A percentile compares a stretch with the other conserved stretches of the same genome.
Evolutionary conservation across 1,284 basidiomycete species (phyloP).

Genomic region (Neonothopanus nambi): DNA sequence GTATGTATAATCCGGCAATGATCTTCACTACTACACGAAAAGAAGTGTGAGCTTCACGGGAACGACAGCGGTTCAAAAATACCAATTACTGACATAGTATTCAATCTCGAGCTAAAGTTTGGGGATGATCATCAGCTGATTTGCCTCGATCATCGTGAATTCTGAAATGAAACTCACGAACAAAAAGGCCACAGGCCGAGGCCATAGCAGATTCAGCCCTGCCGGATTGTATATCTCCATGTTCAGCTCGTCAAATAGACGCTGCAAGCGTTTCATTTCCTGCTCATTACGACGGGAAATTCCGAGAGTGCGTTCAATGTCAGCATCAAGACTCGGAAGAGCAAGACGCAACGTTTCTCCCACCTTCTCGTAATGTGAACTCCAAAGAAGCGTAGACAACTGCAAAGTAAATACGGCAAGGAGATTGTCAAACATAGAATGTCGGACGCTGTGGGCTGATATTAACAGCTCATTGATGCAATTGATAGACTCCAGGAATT

Average conservation of each 20-base stretch:
- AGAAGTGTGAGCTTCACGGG: neutral
- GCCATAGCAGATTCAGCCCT: slow-evolving; percentile 82
- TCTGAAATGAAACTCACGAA: slow-evolving; percentile 61
- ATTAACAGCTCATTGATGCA: slow-evolving; percentile 80
- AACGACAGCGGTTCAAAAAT: neutral
- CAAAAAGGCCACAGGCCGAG: slow-evolving; percentile 75
- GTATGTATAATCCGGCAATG: neutral
- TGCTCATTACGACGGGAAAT: slow-evolving; percentile 30
- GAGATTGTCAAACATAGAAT: slow-evolving; percentile 66
- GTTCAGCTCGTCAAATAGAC: slow-evolving; percentile 67
- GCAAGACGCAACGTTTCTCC: slow-evolving; percentile 22
- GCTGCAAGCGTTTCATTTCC: slow-evolving; percentile 75
- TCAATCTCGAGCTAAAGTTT: slow-evolving; percentile 69
- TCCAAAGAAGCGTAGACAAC: slow-evolving; percentile 60
- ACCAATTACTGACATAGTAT: slow-evolving; percentile 49
- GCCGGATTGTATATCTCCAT: slow-evolving; percentile 71
- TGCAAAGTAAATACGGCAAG: slow-evolving; percentile 76
- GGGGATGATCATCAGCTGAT: neutral
- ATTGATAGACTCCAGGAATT: slow-evolving; percentile 84
- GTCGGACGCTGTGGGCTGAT: slow-evolving; percentile 69
- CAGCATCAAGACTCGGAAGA: neutral
- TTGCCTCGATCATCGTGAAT: neutral
- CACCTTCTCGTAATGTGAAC: slow-evolving; percentile 78
- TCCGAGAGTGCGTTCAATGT: neutral
- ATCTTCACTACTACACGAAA: neutral